A percentile compares a stretch with the other conserved stretches of the same genome.
Conservation (phyloP, 352 stramenopile species). For the Phytophthora tentaculata region DNA sequence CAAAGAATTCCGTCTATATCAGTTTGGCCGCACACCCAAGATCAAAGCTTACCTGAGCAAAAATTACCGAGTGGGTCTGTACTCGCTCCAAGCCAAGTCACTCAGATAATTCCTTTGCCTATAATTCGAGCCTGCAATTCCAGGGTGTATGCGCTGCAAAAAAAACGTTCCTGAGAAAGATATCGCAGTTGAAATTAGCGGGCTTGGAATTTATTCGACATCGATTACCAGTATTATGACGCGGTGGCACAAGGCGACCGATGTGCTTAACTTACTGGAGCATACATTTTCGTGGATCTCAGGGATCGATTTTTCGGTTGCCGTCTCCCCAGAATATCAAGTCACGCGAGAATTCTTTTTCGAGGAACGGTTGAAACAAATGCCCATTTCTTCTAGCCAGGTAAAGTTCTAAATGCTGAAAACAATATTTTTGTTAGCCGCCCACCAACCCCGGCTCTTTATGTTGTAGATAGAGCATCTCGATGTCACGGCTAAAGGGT, state of each 20-base stretch:
- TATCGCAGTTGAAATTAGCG: not conserved
- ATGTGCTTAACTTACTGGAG: not conserved
- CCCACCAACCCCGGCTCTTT: not conserved
- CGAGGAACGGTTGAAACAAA: not conserved
- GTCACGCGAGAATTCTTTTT: not conserved
- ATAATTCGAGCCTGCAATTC: not conserved
- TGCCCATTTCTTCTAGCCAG: not conserved
- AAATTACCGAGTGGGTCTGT: not conserved
- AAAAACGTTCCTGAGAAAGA: not conserved
- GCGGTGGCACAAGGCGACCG: not conserved
- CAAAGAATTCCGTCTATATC: not conserved
- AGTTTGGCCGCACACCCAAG: not conserved
- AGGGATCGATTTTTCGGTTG: not conserved
- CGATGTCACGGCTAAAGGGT: not conserved
- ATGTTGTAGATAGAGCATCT: not conserved
- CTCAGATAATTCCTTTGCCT: not conserved
- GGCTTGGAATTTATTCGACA: not conserved
- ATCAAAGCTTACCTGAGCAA: not conserved
- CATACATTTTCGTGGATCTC: not conserved
- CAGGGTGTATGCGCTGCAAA: not conserved
- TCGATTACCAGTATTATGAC: not conserved
- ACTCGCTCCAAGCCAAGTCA: not conserved
- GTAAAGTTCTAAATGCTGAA: not conserved
- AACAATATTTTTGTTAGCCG: not conserved
- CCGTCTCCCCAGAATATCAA: not conserved